These are phyloP conservation scores for Orbilia brochopaga DNA, from an alignment of 2,329 filamentous ascomycete species.

Conservation along the genomic window DNA sequence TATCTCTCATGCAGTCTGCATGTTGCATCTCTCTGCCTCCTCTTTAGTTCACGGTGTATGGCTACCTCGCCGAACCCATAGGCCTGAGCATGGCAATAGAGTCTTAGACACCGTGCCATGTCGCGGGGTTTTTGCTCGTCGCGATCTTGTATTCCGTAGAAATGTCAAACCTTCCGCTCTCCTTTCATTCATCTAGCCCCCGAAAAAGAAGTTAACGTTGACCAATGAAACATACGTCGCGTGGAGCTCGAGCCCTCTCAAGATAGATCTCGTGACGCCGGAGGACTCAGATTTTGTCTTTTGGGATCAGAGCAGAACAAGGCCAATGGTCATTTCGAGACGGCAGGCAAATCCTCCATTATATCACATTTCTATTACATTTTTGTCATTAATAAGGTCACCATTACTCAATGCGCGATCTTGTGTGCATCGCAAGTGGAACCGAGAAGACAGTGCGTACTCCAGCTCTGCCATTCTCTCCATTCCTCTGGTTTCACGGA, in stretches of 20 bases:
- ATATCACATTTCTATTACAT: conserved; percentile 6
- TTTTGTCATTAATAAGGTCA: conserved; percentile 2
- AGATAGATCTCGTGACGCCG: neutral
- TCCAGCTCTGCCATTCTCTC: neutral
- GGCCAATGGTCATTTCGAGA: neutral
- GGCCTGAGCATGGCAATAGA: too few relatives aligned
- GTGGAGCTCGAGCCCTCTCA: neutral
- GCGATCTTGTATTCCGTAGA: too few relatives aligned
- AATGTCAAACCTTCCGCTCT: too few relatives aligned
- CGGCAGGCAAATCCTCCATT: neutral
- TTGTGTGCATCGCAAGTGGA: neutral
- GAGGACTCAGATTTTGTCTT: too few relatives aligned
- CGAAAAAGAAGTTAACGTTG: neutral
- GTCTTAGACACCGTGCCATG: too few relatives aligned
- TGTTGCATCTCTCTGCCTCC: too few relatives aligned
- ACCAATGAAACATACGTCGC: neutral
- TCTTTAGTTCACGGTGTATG: too few relatives aligned
- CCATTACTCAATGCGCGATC: conserved; percentile 3
- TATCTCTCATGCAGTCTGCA: conserved; percentile 10
- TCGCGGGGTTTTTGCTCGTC: too few relatives aligned
- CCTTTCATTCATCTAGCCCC: too few relatives aligned
- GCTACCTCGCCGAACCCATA: too few relatives aligned
- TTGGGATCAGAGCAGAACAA: too few relatives aligned
- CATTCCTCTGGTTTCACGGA: neutral
- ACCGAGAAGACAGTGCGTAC: neutral